phyloP scores from a whole-genome alignment of 768 basidiomycete genomes.

The Serendipita vermifera region DNA sequence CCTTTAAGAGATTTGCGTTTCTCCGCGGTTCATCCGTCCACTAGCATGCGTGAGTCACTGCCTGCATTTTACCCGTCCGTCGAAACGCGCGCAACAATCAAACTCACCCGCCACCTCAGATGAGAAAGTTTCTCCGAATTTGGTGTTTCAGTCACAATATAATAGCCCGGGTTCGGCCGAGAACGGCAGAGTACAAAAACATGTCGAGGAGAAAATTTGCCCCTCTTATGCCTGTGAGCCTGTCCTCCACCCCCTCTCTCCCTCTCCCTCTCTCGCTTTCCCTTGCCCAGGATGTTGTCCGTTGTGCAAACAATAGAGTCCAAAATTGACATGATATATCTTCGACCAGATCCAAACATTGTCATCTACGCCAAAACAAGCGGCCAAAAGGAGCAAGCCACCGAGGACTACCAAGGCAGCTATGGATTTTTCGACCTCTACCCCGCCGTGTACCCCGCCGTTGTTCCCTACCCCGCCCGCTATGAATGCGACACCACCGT shows the following conservation, averaged over 20 bases:
- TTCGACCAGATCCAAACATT: neutral
- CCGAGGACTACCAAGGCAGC: neutral
- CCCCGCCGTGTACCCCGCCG: slow-evolving; percentile 11
- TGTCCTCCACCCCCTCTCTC: neutral
- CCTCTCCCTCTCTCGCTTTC: neutral
- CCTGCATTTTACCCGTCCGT: neutral
- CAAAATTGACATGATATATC: neutral
- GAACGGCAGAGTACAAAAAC: neutral
- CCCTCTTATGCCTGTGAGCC: neutral
- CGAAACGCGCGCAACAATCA: too few species aligned
- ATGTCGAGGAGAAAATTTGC: neutral
- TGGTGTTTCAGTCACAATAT: neutral
- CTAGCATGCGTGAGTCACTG: neutral
- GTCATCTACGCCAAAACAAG: neutral
- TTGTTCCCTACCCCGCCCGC: slow-evolving; percentile 12
- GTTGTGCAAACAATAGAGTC: neutral
- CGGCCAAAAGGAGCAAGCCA: neutral
- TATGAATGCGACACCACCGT: neutral
- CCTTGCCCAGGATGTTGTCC: neutral
- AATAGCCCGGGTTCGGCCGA: neutral
- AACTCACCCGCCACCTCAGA: neutral
- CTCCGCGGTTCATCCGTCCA: neutral
- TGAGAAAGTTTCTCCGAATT: neutral
- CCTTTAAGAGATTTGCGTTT: too few species aligned
- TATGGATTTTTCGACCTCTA: slow-evolving; percentile 15